A percentile compares a stretch with the other conserved stretches of the same genome.
Evolutionary conservation across 2,329 filamentous ascomycete species (phyloP).

Genomic region (Colletotrichum musae): DNA sequence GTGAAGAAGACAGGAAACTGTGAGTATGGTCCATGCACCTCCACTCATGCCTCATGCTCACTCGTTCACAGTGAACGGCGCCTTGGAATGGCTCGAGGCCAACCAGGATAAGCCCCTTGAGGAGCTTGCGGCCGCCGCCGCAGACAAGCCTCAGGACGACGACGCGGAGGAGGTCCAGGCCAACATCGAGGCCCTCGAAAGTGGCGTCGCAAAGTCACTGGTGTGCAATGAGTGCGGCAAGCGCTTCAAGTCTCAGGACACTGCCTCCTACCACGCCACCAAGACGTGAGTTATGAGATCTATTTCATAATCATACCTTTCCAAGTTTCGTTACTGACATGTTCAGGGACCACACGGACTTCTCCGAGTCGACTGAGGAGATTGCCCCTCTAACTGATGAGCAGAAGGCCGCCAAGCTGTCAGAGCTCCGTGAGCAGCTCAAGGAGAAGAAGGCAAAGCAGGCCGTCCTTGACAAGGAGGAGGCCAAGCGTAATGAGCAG

Average conservation of each 20-base stretch:
- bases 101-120: constrained; percentile 91
- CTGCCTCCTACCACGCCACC: constrained; percentile 91
- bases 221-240: constrained; percentile 97
- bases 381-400: constrained; percentile 92
- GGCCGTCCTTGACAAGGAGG: constrained; percentile 81
- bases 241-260: constrained; percentile 84
- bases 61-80: constrained; percentile 78
- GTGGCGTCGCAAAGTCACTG: constrained; percentile 83
- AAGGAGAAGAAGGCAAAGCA: constrained; percentile 80
- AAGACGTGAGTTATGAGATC: constrained; percentile 76
- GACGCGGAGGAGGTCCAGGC: constrained; percentile 64
- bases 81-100: constrained; percentile 94
- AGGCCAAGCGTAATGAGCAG: constrained; percentile 88
- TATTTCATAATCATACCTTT: not conserved
- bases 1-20: constrained; percentile 86
- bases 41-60: constrained; percentile 20
- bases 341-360: constrained; percentile 85
- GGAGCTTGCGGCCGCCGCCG: constrained; percentile 74
- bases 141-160: constrained; percentile 56
- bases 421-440: constrained; percentile 80
- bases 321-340: constrained; percentile 32
- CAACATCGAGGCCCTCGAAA: constrained; percentile 76
- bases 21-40: constrained; percentile 60
- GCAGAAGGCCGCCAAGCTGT: constrained; percentile 86
- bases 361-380: constrained; percentile 93